phyloP scores from a whole-genome alignment of 495 filamentous ascomycete genomes.

The Clavariopsis aquatica region DNA sequence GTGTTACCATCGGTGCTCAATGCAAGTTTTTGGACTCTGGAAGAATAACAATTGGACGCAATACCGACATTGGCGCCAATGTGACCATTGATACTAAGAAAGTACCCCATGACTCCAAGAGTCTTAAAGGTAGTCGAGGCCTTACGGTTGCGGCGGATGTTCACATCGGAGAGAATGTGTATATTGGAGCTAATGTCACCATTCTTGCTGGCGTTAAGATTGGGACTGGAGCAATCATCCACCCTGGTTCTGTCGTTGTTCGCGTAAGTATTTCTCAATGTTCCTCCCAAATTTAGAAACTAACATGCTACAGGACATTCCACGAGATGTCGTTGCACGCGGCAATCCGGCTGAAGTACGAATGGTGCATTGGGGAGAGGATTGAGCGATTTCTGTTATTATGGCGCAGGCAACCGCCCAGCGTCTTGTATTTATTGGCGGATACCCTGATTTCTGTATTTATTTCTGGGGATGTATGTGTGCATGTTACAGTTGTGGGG shows the following conservation, averaged over 20 bases:
- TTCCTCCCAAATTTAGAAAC: background rate
- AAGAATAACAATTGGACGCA: conserved; percentile 71
- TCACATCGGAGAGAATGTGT: conserved; percentile 83
- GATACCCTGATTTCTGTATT: conserved; percentile 31
- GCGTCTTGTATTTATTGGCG: conserved; percentile 4
- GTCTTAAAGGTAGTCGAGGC: conserved; percentile 72
- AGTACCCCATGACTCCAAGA: conserved; percentile 72
- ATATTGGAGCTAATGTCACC: conserved; percentile 81
- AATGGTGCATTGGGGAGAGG: conserved; percentile 49
- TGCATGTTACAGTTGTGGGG: background rate
- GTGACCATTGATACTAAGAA: conserved; percentile 81
- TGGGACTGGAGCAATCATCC: conserved; percentile 44
- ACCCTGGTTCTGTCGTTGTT: conserved; percentile 46
- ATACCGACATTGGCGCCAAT: conserved; percentile 80
- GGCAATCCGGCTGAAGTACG: conserved; percentile 65
- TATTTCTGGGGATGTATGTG: background rate
- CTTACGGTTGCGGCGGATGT: conserved; percentile 71
- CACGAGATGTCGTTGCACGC: conserved; percentile 59
- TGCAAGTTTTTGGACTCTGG: conserved; percentile 85
- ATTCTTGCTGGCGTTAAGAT: conserved; percentile 61
- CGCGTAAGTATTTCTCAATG: conserved; percentile 41
- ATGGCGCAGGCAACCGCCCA: background rate
- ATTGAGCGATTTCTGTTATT: background rate
- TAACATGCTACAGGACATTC: conserved; percentile 56
- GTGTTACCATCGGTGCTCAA: conserved; percentile 81